Conservation (phyloP, 139 green algal species). For the Choricystis sp. region DNA sequence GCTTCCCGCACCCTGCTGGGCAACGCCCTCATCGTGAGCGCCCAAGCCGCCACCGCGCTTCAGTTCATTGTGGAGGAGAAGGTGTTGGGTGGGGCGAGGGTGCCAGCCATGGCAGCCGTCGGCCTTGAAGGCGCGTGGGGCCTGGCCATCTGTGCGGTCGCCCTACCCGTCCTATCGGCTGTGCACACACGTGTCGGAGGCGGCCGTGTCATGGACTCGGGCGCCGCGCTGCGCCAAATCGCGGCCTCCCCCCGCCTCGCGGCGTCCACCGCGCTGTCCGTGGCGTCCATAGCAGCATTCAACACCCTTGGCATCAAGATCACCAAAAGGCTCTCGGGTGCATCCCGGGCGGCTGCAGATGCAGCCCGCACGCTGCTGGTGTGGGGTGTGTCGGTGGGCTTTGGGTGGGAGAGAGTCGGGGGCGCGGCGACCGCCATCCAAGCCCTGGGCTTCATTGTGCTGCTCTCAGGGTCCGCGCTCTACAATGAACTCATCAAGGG, state of each 20-base stretch:
- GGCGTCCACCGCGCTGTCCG: slow-evolving; percentile 6
- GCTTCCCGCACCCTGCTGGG: slow-evolving; percentile 46
- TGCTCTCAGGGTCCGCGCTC: slow-evolving; percentile 47
- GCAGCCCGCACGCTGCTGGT: slow-evolving; percentile 64
- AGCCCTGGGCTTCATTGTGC: slow-evolving; percentile 59
- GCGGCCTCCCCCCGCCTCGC: slow-evolving; percentile 5
- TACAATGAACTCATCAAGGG: slow-evolving; percentile 66
- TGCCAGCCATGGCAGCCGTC: slow-evolving; percentile 44
- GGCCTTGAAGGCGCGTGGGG: slow-evolving; percentile 58
- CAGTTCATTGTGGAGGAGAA: slow-evolving; percentile 84
- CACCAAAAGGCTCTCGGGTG: slow-evolving; percentile 50
- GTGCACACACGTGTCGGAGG: not conserved
- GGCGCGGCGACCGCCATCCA: slow-evolving; percentile 2
- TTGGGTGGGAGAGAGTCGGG: slow-evolving; percentile 66
- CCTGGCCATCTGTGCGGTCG: slow-evolving; percentile 30
- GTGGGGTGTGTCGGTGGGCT: slow-evolving; percentile 46
- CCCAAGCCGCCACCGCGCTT: slow-evolving; percentile 39
- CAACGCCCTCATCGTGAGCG: slow-evolving; percentile 49
- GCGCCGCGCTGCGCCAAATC: slow-evolving; percentile 10
- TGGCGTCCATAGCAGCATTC: slow-evolving; percentile 60
- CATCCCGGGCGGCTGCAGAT: slow-evolving; percentile 61
- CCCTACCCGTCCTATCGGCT: slow-evolving; percentile 36
- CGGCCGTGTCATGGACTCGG: not conserved
- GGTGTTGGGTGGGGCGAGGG: slow-evolving; percentile 36
- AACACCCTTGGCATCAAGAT: slow-evolving; percentile 64